A percentile compares a stretch with the other conserved stretches of the same genome.
phyloP scores from a whole-genome alignment of 257 asterid species.

The Petrea volubilis region DNA sequence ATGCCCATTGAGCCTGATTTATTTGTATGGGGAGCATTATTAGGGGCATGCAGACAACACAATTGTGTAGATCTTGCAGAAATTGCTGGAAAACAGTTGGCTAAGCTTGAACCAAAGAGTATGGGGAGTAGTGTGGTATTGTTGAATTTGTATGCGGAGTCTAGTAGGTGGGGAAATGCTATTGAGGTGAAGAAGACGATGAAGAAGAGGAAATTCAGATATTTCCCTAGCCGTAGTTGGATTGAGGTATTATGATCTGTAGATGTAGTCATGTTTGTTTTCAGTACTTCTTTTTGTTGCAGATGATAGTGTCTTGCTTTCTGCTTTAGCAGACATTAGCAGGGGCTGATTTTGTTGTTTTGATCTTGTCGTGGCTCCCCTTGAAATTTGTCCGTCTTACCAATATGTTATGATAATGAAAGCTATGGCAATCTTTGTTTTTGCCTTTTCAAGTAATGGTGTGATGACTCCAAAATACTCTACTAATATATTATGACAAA shows the following conservation, averaged over 20 bases:
- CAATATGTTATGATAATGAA: not conserved
- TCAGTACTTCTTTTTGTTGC: not conserved
- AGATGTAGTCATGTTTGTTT: not conserved
- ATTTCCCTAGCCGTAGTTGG: conserved; percentile 63
- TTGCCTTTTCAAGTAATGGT: not conserved
- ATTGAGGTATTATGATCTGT: conserved; percentile 40
- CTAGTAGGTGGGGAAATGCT: conserved; percentile 53
- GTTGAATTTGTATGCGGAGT: conserved; percentile 50
- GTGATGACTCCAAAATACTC: not conserved
- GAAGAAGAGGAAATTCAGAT: conserved; percentile 55
- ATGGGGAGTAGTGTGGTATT: conserved; percentile 50
- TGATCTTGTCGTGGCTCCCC: not conserved
- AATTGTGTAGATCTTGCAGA: conserved; percentile 54
- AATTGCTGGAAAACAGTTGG: conserved; percentile 53
- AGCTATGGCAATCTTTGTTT: not conserved
- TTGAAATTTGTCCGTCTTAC: not conserved
- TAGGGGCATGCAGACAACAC: conserved; percentile 73
- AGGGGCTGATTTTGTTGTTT: not conserved
- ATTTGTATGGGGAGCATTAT: conserved; percentile 75
- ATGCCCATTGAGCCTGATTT: conserved; percentile 61
- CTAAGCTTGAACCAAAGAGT: conserved; percentile 65
- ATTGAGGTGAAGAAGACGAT: conserved; percentile 45
- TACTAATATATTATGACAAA: too few species aligned
- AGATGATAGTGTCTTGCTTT: not conserved
- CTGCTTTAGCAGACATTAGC: not conserved